phyloP scores from a whole-genome alignment of 805 yeast genomes.

The Torulaspora maleeae region DNA sequence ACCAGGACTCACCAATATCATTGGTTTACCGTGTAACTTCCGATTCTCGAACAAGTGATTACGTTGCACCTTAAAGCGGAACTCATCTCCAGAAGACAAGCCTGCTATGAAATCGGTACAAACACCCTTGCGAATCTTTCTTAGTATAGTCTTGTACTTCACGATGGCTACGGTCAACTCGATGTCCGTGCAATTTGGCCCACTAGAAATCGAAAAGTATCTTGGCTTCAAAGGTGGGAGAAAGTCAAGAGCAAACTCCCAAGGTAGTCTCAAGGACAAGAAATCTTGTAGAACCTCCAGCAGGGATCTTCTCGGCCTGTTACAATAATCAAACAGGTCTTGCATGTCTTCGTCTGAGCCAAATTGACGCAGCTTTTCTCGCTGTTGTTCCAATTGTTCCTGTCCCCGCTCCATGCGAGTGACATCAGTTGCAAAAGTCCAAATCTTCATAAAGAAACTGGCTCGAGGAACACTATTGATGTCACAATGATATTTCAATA shows the following conservation, averaged over 20 bases:
- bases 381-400: conserved; percentile 51
- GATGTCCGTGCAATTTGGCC: conserved; percentile 39
- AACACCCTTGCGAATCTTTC: conserved; percentile 71
- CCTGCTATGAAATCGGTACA: conserved; percentile 72
- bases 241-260: conserved; percentile 68
- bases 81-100: conserved; percentile 43
- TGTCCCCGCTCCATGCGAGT: conserved; percentile 26
- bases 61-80: conserved; percentile 49
- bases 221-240: conserved; percentile 79
- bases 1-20: conserved; percentile 83
- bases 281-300: conserved; percentile 83
- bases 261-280: conserved; percentile 66
- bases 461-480: conserved; percentile 77
- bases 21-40: conserved; percentile 43
- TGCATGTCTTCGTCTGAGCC: conserved; percentile 67
- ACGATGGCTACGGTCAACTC: conserved; percentile 82
- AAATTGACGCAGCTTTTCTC: conserved; percentile 71
- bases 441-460: conserved; percentile 66
- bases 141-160: conserved; percentile 75
- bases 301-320: conserved; percentile 84
- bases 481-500: conserved; percentile 77
- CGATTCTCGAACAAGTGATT: conserved; percentile 32
- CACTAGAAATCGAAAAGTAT: conserved; percentile 77
- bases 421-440: conserved; percentile 67
- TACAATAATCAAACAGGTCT: conserved; percentile 85